phyloP scores from a whole-genome alignment of 108 stramenopile species.

The Cylindrotheca fusiformis region DNA sequence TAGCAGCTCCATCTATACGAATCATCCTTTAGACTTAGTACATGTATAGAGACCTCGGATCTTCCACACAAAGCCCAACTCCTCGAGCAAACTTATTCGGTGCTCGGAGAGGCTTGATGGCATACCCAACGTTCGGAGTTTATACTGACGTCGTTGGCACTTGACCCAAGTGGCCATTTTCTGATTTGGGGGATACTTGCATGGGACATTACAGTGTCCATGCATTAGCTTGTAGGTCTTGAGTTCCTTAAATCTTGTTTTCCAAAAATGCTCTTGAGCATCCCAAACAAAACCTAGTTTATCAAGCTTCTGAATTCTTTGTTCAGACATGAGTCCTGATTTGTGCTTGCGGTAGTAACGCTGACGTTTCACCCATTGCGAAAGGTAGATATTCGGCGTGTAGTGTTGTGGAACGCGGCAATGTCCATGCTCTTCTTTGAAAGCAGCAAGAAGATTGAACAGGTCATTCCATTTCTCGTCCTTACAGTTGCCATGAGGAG shows the following conservation, averaged over 20 bases:
- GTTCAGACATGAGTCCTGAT: background rate
- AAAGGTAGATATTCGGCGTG: conserved; percentile 1
- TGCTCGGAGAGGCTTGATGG: conserved; percentile 19
- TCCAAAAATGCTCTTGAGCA: conserved; percentile 5
- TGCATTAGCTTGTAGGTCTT: conserved; percentile 17
- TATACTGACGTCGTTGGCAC: conserved; percentile 31
- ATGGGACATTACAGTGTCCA: conserved; percentile 34
- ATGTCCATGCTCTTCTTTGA: conserved; percentile 30
- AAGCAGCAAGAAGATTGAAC: conserved; percentile 16
- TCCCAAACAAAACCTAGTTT: conserved; percentile 21
- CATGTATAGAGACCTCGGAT: too few species aligned
- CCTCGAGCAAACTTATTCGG: conserved; percentile 36
- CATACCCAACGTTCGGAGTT: conserved; percentile 8
- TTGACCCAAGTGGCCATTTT: conserved; percentile 32
- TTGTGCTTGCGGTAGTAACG: conserved; percentile 14
- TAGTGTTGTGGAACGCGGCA: conserved; percentile 26
- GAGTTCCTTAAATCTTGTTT: conserved; percentile 14
- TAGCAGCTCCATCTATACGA: too few species aligned
- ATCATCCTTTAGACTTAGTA: too few species aligned
- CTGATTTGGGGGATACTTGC: conserved; percentile 6
- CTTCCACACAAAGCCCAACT: conserved; percentile 50
- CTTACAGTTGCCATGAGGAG: too few species aligned
- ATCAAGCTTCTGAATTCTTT: conserved; percentile 9
- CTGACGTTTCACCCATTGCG: conserved; percentile 16
- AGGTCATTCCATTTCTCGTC: conserved; percentile 31